Conservation (phyloP, 352 stramenopile species). For the Halophytophthora batemanensis region DNA sequence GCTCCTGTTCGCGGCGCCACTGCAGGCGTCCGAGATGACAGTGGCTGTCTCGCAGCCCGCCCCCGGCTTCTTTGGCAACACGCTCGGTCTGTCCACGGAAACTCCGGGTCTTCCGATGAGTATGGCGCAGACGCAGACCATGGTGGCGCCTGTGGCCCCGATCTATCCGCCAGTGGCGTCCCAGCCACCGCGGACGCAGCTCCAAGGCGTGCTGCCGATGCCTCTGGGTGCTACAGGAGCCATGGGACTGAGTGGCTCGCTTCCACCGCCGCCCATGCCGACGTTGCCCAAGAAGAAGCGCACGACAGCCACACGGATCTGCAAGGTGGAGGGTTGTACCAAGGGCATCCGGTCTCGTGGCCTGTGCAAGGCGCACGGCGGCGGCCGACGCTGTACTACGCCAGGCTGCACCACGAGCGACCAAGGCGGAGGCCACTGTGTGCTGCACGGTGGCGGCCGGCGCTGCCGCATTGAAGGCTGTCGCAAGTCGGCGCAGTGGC, state of each 20-base stretch:
- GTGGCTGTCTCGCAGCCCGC: conserved; percentile 1
- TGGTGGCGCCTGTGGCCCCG: conserved; percentile 11
- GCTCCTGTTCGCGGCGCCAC: conserved; percentile 32
- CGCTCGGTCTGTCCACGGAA: conserved; percentile 14
- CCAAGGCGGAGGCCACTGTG: conserved; percentile 82
- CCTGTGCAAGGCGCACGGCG: conserved; percentile 82
- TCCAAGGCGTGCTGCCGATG: conserved; percentile 9
- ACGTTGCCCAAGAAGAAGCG: conserved; percentile 49
- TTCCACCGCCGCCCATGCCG: conserved; percentile 11
- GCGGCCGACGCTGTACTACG: conserved; percentile 74
- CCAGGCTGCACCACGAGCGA: conserved; percentile 80
- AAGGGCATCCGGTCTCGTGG: conserved; percentile 78
- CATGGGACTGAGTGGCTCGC: not conserved
- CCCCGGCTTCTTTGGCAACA: conserved; percentile 19
- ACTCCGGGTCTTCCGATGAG: conserved; percentile 24
- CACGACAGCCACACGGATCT: conserved; percentile 57
- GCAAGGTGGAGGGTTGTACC: conserved; percentile 66
- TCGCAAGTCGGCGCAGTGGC: conserved; percentile 79
- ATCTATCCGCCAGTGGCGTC: conserved; percentile 9
- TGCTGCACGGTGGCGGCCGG: conserved; percentile 77
- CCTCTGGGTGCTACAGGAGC: not conserved
- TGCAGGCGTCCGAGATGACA: conserved; percentile 24
- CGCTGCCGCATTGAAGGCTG: conserved; percentile 75
- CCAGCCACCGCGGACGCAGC: conserved; percentile 8
- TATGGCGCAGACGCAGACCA: conserved; percentile 19